Evolutionary conservation across 2,329 filamentous ascomycete genomes (phyloP).

Genomic region (Juglanconis juglandina): DNA sequence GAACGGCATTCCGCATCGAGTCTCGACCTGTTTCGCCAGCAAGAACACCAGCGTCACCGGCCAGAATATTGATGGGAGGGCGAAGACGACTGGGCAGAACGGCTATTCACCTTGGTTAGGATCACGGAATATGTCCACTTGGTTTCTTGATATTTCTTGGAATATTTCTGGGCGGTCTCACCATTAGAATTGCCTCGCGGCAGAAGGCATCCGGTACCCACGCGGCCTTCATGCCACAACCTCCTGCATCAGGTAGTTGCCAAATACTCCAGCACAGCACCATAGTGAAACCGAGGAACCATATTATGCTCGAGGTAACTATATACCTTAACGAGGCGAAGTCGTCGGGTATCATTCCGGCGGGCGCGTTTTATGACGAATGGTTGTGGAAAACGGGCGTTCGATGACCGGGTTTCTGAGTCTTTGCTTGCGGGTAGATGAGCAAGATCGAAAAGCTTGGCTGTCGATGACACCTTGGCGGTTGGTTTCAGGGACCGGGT

Average conservation of each 20-base stretch:
- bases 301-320: background rate
- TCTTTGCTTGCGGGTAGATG: background rate
- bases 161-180: background rate
- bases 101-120: background rate
- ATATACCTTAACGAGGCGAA: background rate
- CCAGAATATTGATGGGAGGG: constrained; percentile 13
- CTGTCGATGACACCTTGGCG: constrained; percentile 1
- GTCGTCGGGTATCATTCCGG: background rate
- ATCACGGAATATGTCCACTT: background rate
- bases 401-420: background rate
- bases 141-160: background rate
- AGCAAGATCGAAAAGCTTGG: constrained; percentile 3
- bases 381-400: background rate
- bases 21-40: background rate
- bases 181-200: background rate
- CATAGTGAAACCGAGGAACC: constrained; percentile 6
- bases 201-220: constrained; percentile 3
- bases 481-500: background rate
- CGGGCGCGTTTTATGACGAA: background rate
- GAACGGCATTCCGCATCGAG: background rate
- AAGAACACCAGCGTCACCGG: background rate
- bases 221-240: background rate
- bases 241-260: background rate
- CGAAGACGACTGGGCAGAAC: constrained; percentile 11
- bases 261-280: constrained; percentile 8